A percentile compares a stretch with the other conserved stretches of the same genome.
Conservation (phyloP, 2,329 filamentous ascomycete species). For the Raffaelea arxii region DNA sequence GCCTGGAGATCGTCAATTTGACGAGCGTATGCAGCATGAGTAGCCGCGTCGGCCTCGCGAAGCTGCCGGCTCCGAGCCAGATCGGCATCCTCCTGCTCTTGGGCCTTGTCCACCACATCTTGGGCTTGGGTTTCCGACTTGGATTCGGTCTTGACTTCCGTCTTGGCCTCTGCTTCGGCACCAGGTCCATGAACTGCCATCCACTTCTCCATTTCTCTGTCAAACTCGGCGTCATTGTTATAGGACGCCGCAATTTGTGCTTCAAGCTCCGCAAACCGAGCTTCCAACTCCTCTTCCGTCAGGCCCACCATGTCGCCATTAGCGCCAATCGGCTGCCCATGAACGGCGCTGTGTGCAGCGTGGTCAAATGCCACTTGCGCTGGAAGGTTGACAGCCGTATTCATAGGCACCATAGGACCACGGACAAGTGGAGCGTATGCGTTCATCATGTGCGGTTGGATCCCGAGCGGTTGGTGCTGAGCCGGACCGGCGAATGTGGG, state of each 20-base stretch:
- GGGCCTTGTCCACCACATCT: neutral
- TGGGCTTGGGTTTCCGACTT: conserved; percentile 9
- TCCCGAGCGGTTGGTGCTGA: neutral
- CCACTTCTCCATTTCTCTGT: conserved; percentile 20
- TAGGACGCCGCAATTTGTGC: too few relatives aligned
- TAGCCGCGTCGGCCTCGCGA: neutral
- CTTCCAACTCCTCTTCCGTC: conserved; percentile 12
- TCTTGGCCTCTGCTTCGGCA: conserved; percentile 14
- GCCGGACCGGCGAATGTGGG: neutral
- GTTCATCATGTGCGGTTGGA: neutral
- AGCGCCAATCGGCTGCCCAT: neutral
- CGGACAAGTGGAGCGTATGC: too few relatives aligned
- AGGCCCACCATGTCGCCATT: conserved; percentile 3
- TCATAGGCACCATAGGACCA: too few relatives aligned
- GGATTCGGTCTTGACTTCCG: conserved; percentile 17
- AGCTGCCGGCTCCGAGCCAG: too few relatives aligned
- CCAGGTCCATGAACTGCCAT: conserved; percentile 20
- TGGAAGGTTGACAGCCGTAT: too few relatives aligned
- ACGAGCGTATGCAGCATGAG: conserved; percentile 3
- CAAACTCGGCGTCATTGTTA: conserved; percentile 16
- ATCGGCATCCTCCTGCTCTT: neutral
- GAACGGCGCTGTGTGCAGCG: too few relatives aligned
- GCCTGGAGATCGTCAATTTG: too few relatives aligned
- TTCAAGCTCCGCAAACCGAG: conserved; percentile 10
- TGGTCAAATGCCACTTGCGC: too few relatives aligned